Percentiles rank a stretch among this genome's conserved stretches.
Conservation (phyloP, 1,284 basidiomycete species). For the Earliella scabrosa region DNA sequence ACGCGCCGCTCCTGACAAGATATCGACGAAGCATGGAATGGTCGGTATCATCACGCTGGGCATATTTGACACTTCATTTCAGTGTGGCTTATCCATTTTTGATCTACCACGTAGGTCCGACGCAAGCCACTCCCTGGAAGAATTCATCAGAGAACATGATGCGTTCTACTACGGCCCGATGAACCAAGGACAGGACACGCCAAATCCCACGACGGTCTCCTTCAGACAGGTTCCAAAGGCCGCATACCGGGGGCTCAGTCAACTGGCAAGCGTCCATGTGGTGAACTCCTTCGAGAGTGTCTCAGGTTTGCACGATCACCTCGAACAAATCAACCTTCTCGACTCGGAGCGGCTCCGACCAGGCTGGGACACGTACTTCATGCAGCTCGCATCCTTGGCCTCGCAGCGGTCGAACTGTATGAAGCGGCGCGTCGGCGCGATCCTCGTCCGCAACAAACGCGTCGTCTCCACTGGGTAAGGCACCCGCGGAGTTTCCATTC, state of each 20-base stretch:
- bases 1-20: slow-evolving; percentile 78
- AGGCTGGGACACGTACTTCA: slow-evolving; percentile 95
- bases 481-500: no score
- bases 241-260: slow-evolving; percentile 44
- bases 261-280: slow-evolving; percentile 68
- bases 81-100: slow-evolving; percentile 1
- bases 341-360: slow-evolving; percentile 81
- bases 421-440: slow-evolving; percentile 95
- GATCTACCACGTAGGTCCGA: slow-evolving; percentile 22
- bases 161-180: slow-evolving; percentile 32
- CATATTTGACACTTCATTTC: neutral
- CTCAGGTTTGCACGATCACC: slow-evolving; percentile 59
- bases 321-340: slow-evolving; percentile 72
- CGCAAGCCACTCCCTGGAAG: slow-evolving; percentile 57
- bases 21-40: slow-evolving; percentile 51
- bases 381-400: slow-evolving; percentile 90
- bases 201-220: neutral
- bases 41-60: slow-evolving; percentile 41
- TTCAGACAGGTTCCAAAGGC: neutral
- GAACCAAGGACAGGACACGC: slow-evolving; percentile 1
- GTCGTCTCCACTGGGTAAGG: slow-evolving; percentile 89
- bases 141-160: slow-evolving; percentile 39
- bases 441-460: slow-evolving; percentile 86
- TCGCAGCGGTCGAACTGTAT: slow-evolving; percentile 93
- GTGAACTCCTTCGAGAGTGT: slow-evolving; percentile 72